Percentiles rank a stretch among this genome's conserved stretches.
These are phyloP conservation scores for Xerocomellus amylosporus DNA, from an alignment of 768 basidiomycete species.

Conservation along the genomic window DNA sequence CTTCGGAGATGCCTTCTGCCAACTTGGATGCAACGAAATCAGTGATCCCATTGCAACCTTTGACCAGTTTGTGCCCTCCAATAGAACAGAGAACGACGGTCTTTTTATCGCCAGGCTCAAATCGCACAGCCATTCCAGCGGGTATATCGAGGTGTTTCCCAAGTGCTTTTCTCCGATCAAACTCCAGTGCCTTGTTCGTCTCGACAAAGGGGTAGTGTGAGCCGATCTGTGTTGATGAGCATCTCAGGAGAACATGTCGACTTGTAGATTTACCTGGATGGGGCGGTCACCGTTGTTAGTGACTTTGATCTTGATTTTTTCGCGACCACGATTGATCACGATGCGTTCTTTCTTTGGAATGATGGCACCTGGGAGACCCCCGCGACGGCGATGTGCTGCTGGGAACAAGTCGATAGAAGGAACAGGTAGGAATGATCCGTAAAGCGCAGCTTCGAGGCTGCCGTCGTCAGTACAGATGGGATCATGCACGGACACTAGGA, in stretches of 20 bases:
- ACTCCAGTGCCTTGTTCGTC: constrained; percentile 74
- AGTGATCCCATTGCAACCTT: constrained; percentile 74
- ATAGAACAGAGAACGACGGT: constrained; percentile 80
- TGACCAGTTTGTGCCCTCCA: constrained; percentile 65
- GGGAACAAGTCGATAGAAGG: constrained; percentile 70
- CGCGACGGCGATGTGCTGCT: constrained; percentile 44
- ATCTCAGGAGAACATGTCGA: neutral
- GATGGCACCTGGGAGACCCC: constrained; percentile 71
- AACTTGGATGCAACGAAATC: constrained; percentile 44
- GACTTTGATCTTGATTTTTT: constrained; percentile 68
- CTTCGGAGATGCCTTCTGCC: constrained; percentile 35
- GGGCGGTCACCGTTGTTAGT: constrained; percentile 93
- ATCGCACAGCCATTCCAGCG: constrained; percentile 92
- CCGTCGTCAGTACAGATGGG: constrained; percentile 86
- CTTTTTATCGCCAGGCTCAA: constrained; percentile 90
- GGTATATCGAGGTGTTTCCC: constrained; percentile 89
- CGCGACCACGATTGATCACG: constrained; percentile 69
- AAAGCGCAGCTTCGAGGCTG: constrained; percentile 79
- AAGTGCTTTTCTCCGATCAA: constrained; percentile 80
- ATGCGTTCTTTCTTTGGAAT: constrained; percentile 65
- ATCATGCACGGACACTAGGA: constrained; percentile 96
- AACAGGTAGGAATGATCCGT: constrained; percentile 88
- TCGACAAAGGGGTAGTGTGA: constrained; percentile 96
- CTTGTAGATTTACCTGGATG: constrained; percentile 61
- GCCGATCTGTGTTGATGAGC: constrained; percentile 57